Evolutionary conservation across 768 basidiomycete genomes (phyloP), one percentile per base, ranked within the genome.

Genomic region (Suillus ampliporus): DNA sequence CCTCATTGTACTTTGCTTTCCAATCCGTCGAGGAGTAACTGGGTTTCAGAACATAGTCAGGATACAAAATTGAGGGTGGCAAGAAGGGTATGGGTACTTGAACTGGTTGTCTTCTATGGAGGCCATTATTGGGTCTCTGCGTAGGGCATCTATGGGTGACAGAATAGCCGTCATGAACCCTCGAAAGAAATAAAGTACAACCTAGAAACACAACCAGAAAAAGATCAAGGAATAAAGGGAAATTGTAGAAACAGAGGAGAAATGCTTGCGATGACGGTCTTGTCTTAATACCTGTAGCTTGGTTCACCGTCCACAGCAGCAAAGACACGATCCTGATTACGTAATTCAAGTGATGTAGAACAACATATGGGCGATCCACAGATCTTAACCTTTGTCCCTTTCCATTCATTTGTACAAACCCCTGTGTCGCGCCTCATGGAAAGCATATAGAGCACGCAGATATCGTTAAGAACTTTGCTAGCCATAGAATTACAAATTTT

Each of bases 1-100:
- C 89, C 77, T 92, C 91, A 76, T 88, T 84, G 74, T 91, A 92
- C 75, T 91, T 92, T 66, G 83, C 76, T 66, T 86, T 89, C 91
- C 91, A 93, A 72, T 93, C 90, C 23, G 84, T 82, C 54, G 80
- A 75, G 40, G 83, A 81, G 74, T 84, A 89, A 67, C 89, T 91
- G 44, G n/a, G 35, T 17, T 64, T 52, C 50, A 58, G 65, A 62
- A 66, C 61, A 64, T 72, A 67, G 70, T 57, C 61, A 64, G 58
- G 41, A 62, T 62, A 59, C 40, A 47, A 43, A 62, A 58, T 57
- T 58, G 43, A 64, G 65, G 44, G 61, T 44, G 28, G 69, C 61
- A 62, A 65, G 66, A 38, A 65, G 59, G 56, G 61, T 13, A 15
- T 40, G 57, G 57, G 67, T 80, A 90, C 89, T 80, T 82, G 77